Conservation (phyloP, 768 basidiomycete genomes). For the Cyclocybe cylindracea region DNA sequence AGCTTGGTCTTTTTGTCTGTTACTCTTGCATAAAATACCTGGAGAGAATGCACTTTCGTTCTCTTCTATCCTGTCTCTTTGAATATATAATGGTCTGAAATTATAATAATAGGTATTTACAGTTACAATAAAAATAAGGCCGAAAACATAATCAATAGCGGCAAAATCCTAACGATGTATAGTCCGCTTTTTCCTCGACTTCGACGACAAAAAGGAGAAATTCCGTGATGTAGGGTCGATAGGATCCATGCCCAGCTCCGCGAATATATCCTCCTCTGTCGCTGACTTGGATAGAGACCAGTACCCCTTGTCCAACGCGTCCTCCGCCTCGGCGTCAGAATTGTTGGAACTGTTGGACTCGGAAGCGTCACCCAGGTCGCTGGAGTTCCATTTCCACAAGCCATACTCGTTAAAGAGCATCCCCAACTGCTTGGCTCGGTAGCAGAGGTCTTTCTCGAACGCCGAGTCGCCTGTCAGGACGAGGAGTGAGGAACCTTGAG, state of each 20-base stretch:
- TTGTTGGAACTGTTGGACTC: neutral
- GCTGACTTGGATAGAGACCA: constrained; percentile 48
- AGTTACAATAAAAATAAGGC: too few relatives aligned
- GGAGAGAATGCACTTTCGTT: too few relatives aligned
- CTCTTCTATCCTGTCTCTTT: too few relatives aligned
- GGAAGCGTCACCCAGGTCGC: neutral
- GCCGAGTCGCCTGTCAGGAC: constrained; percentile 55
- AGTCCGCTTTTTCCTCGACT: neutral
- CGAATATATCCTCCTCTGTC: constrained; percentile 47
- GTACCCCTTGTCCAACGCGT: constrained; percentile 27
- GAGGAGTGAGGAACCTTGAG: constrained; percentile 53
- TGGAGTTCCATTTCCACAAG: constrained; percentile 57
- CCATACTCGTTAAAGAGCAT: constrained; percentile 63
- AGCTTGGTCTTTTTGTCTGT: too few relatives aligned
- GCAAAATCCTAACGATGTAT: neutral
- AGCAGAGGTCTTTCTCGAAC: constrained; percentile 44
- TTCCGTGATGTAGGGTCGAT: constrained; percentile 22
- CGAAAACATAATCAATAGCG: neutral
- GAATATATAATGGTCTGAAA: too few relatives aligned
- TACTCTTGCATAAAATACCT: too few relatives aligned
- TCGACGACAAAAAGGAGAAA: constrained; percentile 17
- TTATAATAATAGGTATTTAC: too few relatives aligned
- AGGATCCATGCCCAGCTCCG: constrained; percentile 38
- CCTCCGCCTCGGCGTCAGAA: neutral
- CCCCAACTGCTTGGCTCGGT: constrained; percentile 43